phyloP scores from a whole-genome alignment of 2,329 filamentous ascomycete genomes.

The Apiospora koreana region DNA sequence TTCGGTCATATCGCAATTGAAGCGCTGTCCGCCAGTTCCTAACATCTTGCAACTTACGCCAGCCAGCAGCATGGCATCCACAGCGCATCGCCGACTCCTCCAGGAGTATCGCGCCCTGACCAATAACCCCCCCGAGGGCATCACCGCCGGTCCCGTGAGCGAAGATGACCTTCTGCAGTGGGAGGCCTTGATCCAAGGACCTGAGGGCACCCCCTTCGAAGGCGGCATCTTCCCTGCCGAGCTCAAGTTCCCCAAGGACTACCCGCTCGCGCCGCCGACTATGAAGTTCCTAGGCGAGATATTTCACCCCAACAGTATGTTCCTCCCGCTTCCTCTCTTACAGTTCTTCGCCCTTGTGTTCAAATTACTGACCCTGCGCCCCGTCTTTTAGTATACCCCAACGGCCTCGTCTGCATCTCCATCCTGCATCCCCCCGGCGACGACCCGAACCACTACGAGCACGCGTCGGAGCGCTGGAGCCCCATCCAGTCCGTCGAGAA shows the following conservation, averaged over 20 bases:
- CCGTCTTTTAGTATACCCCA: slow-evolving; percentile 72
- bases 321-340: slow-evolving; percentile 9
- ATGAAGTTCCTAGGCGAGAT: slow-evolving; percentile 96
- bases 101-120: slow-evolving; percentile 95
- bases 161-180: slow-evolving; percentile 96
- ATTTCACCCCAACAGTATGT: slow-evolving; percentile 91
- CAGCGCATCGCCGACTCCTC: slow-evolving; percentile 79
- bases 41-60: not conserved
- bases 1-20: not conserved
- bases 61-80: slow-evolving; percentile 38
- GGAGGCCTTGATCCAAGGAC: slow-evolving; percentile 95
- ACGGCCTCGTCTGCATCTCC: slow-evolving; percentile 94
- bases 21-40: not conserved
- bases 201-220: slow-evolving; percentile 94
- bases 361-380: not conserved
- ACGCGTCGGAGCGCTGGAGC: slow-evolving; percentile 92
- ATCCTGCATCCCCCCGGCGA: slow-evolving; percentile 96
- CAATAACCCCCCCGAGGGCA: slow-evolving; percentile 94
- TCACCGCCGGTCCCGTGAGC: slow-evolving; percentile 87
- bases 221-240: slow-evolving; percentile 94
- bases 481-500: slow-evolving; percentile 98
- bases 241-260: slow-evolving; percentile 92
- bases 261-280: slow-evolving; percentile 91
- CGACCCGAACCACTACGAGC: slow-evolving; percentile 98
- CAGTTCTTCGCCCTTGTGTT: slow-evolving; percentile 4